Evolutionary conservation across 1,284 basidiomycete species (phyloP), one percentile per base, ranked within the genome.

Genomic region (Ganoderma lingzhi): DNA sequence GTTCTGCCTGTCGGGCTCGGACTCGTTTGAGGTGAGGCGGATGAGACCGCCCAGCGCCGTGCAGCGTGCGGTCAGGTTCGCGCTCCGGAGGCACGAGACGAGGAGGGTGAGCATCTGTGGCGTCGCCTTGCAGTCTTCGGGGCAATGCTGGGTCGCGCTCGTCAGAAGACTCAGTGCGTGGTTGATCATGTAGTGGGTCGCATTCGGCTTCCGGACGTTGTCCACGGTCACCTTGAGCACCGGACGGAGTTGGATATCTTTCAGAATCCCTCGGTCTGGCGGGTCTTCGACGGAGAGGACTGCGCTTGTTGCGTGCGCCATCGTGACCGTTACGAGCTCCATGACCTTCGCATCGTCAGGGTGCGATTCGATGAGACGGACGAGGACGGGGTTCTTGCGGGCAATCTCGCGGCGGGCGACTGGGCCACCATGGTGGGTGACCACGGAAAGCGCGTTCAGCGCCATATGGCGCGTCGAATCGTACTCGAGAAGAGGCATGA

Each of bases 341-440:
- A 83, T 81, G 19, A 86, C 78, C 48, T 80, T 81, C 1, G 81
- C 70, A 73, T 92, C 87, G 42, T 89, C 83, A 0, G 86, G 84
- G 63, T 83, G 76, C 30, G 86, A 82, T 48, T 85, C 76, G 42
- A 91, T 78, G 9, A 89, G 74, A 32, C 81, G 81, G 17, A 86
- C 66, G 9, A 91, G 79, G 0, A 72, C 75, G 2, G 80, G 75
- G 6, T 79, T 80, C 65, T 84, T 79, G 42, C 82, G 82, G 0
- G 89, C 86, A 62, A 92, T 87, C 66, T 86, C 84, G 44, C 80
- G 76, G 62, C 86, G 85, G 28, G 86, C 82, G 30, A 82, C 80
- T 8, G 77, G 67, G 9, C 89, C 89, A 2, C 89, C 88, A 67
- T 90, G 89, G 70, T 89, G 90, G 0, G 90, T 91, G 14, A 90